phyloP scores from a whole-genome alignment of 2,329 filamentous ascomycete genomes.

The Aspergillus sp. region DNA sequence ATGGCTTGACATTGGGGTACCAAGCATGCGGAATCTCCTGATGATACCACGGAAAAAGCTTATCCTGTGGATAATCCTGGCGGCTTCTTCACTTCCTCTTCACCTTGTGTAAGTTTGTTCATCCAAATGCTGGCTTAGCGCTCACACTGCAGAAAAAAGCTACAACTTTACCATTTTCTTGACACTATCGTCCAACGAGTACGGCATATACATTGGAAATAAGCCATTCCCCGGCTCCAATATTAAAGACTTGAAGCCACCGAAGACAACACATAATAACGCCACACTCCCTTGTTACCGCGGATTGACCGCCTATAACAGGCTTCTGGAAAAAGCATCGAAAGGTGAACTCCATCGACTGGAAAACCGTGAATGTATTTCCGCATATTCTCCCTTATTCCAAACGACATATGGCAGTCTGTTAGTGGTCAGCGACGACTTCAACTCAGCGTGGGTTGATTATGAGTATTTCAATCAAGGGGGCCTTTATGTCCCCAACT shows the following conservation, averaged over 20 bases:
- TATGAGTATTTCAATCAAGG: too few relatives aligned
- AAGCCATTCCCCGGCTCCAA: background rate
- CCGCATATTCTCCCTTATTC: background rate
- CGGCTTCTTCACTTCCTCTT: background rate
- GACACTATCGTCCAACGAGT: background rate
- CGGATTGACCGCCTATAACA: background rate
- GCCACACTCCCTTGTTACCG: background rate
- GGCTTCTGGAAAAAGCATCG: background rate
- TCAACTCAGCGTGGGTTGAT: background rate
- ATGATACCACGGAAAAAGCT: background rate
- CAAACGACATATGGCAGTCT: background rate
- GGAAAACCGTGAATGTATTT: background rate
- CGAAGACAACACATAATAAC: too few relatives aligned
- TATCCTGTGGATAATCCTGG: background rate
- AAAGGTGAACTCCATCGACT: background rate
- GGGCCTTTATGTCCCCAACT: too few relatives aligned
- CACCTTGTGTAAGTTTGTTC: background rate
- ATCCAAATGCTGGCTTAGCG: background rate
- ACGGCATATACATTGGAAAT: background rate
- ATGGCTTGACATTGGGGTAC: conserved; percentile 5
- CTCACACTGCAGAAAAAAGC: background rate
- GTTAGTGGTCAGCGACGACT: background rate
- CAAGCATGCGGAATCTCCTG: background rate
- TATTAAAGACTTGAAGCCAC: background rate
- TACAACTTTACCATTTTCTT: background rate